Base-by-base conservation (phyloP, 2,329 filamentous ascomycete species). In the Exutisphaerella laricina region DNA sequence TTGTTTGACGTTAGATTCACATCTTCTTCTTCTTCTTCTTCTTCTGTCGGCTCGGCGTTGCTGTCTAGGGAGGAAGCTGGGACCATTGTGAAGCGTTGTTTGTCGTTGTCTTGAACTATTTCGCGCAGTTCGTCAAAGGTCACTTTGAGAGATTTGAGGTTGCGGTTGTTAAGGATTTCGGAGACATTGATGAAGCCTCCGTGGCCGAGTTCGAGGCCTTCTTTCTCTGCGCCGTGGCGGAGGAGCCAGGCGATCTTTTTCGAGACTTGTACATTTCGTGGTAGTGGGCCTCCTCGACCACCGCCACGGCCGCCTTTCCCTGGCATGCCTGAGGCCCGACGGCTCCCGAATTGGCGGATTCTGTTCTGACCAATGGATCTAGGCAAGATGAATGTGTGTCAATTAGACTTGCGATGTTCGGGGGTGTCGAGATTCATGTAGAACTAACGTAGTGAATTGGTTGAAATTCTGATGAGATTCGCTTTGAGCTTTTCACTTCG, bases 51-150 rank as follows among this genome's bases (percentile, higher is more conserved):
- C 23, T 57, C 47, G 36, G 46, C 34, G 30, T 41, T 33, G 18
- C 40, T 21, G 18, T 37, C 1, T 58, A 53, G 20, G 4, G 32
- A 26, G 6, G 41, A 41, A 5, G 65, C 75, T 33, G 77, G 77
- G 40, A 88, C 82, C 59, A 97, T 73, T 1, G 81, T 78, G 70
- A 94, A 98, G 28, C 92, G 85, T 66, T 96, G 85, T 70, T 98
- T 98, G 59, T 90, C 85, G 60, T 88, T 94, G 36, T 77, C 76
- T 10, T 71, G 66, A 9, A 96, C 88, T 12, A 83, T 75, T 7
- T 73, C 63, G 41, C 77, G 71, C 50, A 98, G 73, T 53, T 96
- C 90, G 2, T 73, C 68, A 44, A 95, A 77, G 0, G 83, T 85
- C n/a, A 84, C 77, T 48, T 85, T 74, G 7, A 94, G 72, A 3